These are phyloP conservation scores for Pezicula rhizophila DNA, from an alignment of 2,329 filamentous ascomycete species.

Conservation along the genomic window DNA sequence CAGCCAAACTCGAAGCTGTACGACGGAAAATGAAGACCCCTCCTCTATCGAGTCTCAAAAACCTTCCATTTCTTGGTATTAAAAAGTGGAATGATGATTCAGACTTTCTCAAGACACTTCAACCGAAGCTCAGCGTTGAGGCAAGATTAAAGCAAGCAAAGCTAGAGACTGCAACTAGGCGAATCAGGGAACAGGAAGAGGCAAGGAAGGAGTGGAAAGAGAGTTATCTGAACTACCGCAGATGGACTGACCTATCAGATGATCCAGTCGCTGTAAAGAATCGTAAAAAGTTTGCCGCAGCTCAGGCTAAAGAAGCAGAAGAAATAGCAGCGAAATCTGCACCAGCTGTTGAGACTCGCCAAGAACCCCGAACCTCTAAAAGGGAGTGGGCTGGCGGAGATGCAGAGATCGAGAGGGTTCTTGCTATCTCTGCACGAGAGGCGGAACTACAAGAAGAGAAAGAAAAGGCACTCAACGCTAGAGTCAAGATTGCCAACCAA, in stretches of 20 bases:
- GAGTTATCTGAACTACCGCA: slow-evolving; percentile 21
- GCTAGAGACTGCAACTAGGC: slow-evolving; percentile 2
- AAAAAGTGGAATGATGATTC: slow-evolving; percentile 19
- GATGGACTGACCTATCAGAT: slow-evolving; percentile 23
- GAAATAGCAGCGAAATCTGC: slow-evolving; percentile 19
- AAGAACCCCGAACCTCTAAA: slow-evolving; percentile 45
- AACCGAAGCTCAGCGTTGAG: slow-evolving; percentile 13
- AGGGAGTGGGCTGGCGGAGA: slow-evolving; percentile 61
- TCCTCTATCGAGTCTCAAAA: slow-evolving; percentile 18
- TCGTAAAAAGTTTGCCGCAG: slow-evolving; percentile 22
- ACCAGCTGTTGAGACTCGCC: slow-evolving; percentile 45
- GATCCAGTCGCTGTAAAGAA: slow-evolving; percentile 23
- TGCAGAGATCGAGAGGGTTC: slow-evolving; percentile 64
- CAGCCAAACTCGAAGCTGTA: slow-evolving; percentile 12
- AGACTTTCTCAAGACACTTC: slow-evolving; percentile 18
- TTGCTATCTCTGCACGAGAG: slow-evolving; percentile 45
- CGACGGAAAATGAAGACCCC: slow-evolving; percentile 26
- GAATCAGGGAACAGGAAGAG: slow-evolving; percentile 18
- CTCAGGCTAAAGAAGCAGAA: slow-evolving; percentile 17
- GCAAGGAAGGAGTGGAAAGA: slow-evolving; percentile 20
- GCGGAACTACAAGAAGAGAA: slow-evolving; percentile 67
- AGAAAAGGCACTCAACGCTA: slow-evolving; percentile 56
- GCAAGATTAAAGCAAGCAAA: slow-evolving; percentile 9
- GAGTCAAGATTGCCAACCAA: slow-evolving; percentile 66
- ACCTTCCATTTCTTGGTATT: slow-evolving; percentile 6